Evolutionary conservation across 345 rosid species (phyloP).

Genomic region (rapeseed (Brassica napus)): Da-Ae NC_063450.1:4543501-4544000

Average conservation of each 20-base stretch:
- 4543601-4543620: conserved; percentile 95
- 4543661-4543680: conserved; percentile 91
- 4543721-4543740: conserved; percentile 72
- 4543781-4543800: conserved; percentile 82
- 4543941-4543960: conserved; percentile 78
- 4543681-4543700: conserved; percentile 84
- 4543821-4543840: conserved; percentile 84
- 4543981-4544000: conserved; percentile 97
- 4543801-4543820: conserved; percentile 92
- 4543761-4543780: conserved; percentile 82
- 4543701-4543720: conserved; percentile 70
- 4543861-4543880: conserved; percentile 89
- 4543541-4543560: conserved; percentile 95
- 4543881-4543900: conserved; percentile 78
- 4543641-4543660: conserved; percentile 89
- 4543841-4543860: conserved; percentile 85
- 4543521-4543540: conserved; percentile 87
- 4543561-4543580: conserved; percentile 88
- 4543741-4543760: conserved; percentile 95
- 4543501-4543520: conserved; percentile 91
- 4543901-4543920: conserved; percentile 95
- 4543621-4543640: conserved; percentile 84
- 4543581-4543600: conserved; percentile 82
- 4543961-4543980: conserved; percentile 95
- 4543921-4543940: conserved; percentile 95